Base-by-base conservation (phyloP, 768 basidiomycete species). In the Tephrocybe sp. region DNA sequence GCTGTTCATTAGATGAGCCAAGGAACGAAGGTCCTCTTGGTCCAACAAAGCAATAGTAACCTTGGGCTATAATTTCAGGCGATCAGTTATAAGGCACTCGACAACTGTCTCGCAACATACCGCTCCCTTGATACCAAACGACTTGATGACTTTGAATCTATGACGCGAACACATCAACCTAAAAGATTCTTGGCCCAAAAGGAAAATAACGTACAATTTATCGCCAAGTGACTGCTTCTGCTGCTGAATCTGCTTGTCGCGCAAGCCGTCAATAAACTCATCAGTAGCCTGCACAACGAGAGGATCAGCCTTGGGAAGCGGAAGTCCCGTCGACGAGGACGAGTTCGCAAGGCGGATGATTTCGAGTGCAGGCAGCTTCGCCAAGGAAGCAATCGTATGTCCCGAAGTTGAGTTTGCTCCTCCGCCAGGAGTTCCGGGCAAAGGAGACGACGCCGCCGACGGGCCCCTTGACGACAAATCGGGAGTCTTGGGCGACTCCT, bases 1-100 rank as follows among this genome's bases (percentile, higher is more conserved):
- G 63, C 89, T 89, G 66, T 92, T 89, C 84, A 91, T 85, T 38
- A 95, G 77, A 65, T 92, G 89, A 5, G 89, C 87, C 41, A 95
- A 77, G 4, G 90, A 75, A 38, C 87, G 81, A 19, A 95, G 77
- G 61, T 96, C 92, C 52, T 94, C 93, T 59, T 85, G 77, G 61
- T 95, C 91, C 53, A 96, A 71, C 8, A 94, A 77, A 4, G 79
- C 72, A 59, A 97, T 90, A 1, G 92, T 94, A 55, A 92, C 71
- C 64, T 93, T 93, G 44, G 91, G 89, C 83, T 89, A 58, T 35
- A 19, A 9, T 32, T 56, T 4, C 5, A 14, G 12, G 4, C 19
- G 22, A 22, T 45, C 33, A 53, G 30, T 33, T 20, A 5, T 17
- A 10, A 5, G 26, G 1, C 14, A 14, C 8, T 13, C 9, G 12